A percentile compares a stretch with the other conserved stretches of the same genome.
These are phyloP conservation scores for Botrytis medusae DNA, from an alignment of 2,329 filamentous ascomycete species.

Conservation along the genomic window DNA sequence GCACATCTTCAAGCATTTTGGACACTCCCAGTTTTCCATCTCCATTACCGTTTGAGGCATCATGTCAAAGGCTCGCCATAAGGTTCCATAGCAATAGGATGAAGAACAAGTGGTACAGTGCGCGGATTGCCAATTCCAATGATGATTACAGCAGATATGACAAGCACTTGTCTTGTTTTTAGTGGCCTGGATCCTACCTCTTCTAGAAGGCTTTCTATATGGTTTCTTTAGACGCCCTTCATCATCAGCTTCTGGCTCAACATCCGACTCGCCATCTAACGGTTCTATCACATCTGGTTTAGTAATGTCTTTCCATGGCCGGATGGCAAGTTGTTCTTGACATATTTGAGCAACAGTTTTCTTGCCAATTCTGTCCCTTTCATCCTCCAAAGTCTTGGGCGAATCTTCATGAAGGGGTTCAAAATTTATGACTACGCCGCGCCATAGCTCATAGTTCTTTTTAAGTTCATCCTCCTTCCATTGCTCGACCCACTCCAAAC, in stretches of 20 bases:
- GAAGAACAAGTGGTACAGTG: constrained; percentile 74
- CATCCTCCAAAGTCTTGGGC: constrained; percentile 69
- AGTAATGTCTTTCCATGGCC: constrained; percentile 81
- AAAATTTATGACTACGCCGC: constrained; percentile 72
- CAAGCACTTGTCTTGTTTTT: constrained; percentile 58
- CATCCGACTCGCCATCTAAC: constrained; percentile 47
- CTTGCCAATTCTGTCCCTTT: constrained; percentile 63
- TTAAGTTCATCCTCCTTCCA: constrained; percentile 80
- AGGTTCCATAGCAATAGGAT: constrained; percentile 87
- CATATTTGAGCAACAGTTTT: constrained; percentile 91
- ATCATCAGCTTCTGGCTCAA: constrained; percentile 61
- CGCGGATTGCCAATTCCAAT: constrained; percentile 82
- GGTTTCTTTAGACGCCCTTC: constrained; percentile 57
- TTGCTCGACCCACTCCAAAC: constrained; percentile 88
- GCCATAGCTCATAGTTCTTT: constrained; percentile 79
- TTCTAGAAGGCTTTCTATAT: constrained; percentile 45
- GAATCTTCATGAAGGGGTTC: constrained; percentile 68
- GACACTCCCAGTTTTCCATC: constrained; percentile 81
- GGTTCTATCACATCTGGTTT: constrained; percentile 31
- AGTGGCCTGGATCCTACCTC: constrained; percentile 46
- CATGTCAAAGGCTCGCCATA: constrained; percentile 89
- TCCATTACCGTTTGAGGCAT: constrained; percentile 83
- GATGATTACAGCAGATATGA: constrained; percentile 79
- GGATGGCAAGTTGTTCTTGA: constrained; percentile 76
- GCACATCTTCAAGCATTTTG: constrained; percentile 81